Percentiles rank a stretch among this genome's conserved stretches.
phyloP scores from a whole-genome alignment of 2,329 filamentous ascomycete genomes.

The Phyllosticta citrichinensis region DNA sequence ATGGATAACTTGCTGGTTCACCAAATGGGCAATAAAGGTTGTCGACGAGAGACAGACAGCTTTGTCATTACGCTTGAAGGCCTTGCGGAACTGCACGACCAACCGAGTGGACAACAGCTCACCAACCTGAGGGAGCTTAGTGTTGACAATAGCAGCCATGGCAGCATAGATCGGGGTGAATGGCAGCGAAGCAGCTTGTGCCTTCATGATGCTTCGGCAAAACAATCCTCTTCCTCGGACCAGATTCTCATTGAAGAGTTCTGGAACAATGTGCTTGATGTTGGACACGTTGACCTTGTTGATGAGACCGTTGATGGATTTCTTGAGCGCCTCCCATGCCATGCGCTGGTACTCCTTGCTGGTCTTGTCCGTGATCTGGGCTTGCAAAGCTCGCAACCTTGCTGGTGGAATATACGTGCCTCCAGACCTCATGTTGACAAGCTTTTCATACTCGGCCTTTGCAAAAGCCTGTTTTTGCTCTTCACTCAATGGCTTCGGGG shows the following conservation, averaged over 20 bases:
- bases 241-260: slow-evolving; percentile 90
- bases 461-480: slow-evolving; percentile 80
- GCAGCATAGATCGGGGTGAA: slow-evolving; percentile 96
- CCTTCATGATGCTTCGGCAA: slow-evolving; percentile 96
- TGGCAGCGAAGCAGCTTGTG: slow-evolving; percentile 86
- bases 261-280: slow-evolving; percentile 94
- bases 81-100: slow-evolving; percentile 88
- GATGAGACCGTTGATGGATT: slow-evolving; percentile 96
- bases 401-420: slow-evolving; percentile 96
- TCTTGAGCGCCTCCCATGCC: slow-evolving; percentile 98
- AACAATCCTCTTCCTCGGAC: slow-evolving; percentile 85
- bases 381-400: slow-evolving; percentile 79
- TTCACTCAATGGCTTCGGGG: slow-evolving; percentile 50
- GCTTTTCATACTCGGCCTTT: slow-evolving; percentile 87
- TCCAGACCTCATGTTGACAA: slow-evolving; percentile 85
- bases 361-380: slow-evolving; percentile 91
- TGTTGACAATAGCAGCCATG: slow-evolving; percentile 94
- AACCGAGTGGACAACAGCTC: slow-evolving; percentile 79
- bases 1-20: slow-evolving; percentile 91
- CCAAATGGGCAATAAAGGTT: slow-evolving; percentile 88
- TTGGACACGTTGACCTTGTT: slow-evolving; percentile 99
- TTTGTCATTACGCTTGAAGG: slow-evolving; percentile 94
- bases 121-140: slow-evolving; percentile 88
- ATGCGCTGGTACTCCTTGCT: slow-evolving; percentile 98
- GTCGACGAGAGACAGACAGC: slow-evolving; percentile 87